Evolutionary conservation across 176 grass and related monocot genomes (phyloP).

Genomic region (Phragmites australis): DNA sequence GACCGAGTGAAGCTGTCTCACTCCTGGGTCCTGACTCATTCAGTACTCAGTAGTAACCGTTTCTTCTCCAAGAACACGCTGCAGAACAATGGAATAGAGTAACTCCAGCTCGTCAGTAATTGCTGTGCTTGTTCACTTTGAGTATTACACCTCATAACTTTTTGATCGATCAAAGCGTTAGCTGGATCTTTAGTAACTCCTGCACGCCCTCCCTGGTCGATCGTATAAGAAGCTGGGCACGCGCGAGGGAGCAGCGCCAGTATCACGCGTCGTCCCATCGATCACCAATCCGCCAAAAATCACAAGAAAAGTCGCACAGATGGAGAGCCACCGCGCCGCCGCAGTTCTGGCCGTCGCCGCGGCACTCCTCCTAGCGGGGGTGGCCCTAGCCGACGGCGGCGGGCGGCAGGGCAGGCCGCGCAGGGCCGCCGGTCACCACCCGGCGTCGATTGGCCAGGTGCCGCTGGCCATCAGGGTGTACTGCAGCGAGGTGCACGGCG

Average conservation of each 20-base stretch:
- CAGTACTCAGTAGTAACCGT: no score
- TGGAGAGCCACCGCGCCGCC: not conserved
- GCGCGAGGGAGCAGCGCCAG: not conserved
- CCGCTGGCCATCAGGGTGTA: not conserved
- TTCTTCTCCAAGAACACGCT: not conserved
- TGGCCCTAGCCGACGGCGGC: not conserved
- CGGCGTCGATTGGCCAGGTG: no score
- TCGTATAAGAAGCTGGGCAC: not conserved
- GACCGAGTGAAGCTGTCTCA: not conserved
- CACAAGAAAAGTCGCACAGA: no score
- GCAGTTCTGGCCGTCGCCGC: not conserved
- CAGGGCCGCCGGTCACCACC: no score
- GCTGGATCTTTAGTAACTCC: not conserved
- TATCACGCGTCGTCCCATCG: no score
- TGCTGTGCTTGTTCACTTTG: not conserved
- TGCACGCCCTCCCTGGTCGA: not conserved
- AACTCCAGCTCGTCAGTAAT: not conserved
- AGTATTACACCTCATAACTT: not conserved
- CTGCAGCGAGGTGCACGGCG: not conserved
- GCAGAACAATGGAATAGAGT: not conserved
- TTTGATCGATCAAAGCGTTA: not conserved
- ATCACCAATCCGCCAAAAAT: no score
- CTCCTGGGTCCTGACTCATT: no score
- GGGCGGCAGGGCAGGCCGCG: no score
- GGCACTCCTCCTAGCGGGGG: not conserved